Evolutionary conservation across 305 asterid species (phyloP), one percentile per base, ranked within the genome.

Genomic region (Andrographis paniculata): DNA sequence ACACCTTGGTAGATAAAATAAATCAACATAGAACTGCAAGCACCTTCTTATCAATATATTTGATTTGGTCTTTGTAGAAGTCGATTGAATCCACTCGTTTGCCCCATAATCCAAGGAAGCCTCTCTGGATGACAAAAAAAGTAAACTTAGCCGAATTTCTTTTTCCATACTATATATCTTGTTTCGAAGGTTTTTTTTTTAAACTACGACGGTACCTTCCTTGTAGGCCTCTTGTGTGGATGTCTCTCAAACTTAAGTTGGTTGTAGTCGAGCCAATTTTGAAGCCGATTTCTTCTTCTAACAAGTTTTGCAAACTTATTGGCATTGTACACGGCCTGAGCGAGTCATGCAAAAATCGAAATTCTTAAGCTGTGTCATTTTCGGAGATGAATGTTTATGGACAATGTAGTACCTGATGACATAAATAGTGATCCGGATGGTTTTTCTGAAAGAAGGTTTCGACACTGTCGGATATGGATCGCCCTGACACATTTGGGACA

Each of bases 211-310:
- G 14, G 23, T 56, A 87, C 99, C 84, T 77, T 87, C 37, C 17
- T 68, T n/a, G 78, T 72, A 15, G 94, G 99, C 71, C 84, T 80
- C 68, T 77, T 91, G 38, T 75, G 77, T 41, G 95, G 84, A 61
- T 80, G 57, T 58, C 95, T 74, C 74, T 86, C 95, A 55, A 77
- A 78, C 77, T 83, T 91, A 38, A 86, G 80, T 69, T 71, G 92
- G 70, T 86, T 55, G 69, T 86, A 91, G 74, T 91, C 99, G 48
- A 91, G 69, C 96, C 94, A 87, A 63, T 83, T 79, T 51, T 83
- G 92, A 63, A 87, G 80, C 48, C 80, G 76, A 57, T 78, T 67
- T 67, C 96, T 74, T 64, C 66, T 76, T 14, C 63, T 66, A 10
- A 91, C 87, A 52, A 91, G 72, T 77, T 46, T 75, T 39, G 83